Percentiles rank a stretch among this genome's conserved stretches.
Evolutionary conservation across 768 basidiomycete species (phyloP).

Genomic region (Strobilomyces confusus): DNA sequence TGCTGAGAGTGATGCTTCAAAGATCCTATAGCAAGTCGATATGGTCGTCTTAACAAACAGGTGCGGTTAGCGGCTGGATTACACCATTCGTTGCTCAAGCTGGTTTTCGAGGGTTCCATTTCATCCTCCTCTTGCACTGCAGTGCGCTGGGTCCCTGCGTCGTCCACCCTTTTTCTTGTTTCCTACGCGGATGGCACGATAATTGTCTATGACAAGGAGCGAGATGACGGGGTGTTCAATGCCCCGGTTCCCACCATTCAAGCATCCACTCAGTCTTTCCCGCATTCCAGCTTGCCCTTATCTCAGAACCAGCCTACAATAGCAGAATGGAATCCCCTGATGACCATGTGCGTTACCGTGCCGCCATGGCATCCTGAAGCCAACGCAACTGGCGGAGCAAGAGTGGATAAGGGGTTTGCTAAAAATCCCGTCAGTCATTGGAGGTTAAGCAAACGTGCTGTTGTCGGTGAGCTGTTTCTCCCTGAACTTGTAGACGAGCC

Average conservation of each 20-base stretch:
- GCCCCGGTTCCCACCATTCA: constrained; percentile 48
- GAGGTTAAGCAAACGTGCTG: constrained; percentile 66
- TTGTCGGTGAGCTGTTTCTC: constrained; percentile 56
- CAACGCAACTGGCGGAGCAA: constrained; percentile 28
- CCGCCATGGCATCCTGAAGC: constrained; percentile 81
- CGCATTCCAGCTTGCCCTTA: constrained; percentile 24
- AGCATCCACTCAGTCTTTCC: constrained; percentile 27
- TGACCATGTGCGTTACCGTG: constrained; percentile 74
- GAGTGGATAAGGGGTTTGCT: constrained; percentile 59
- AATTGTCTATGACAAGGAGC: constrained; percentile 86
- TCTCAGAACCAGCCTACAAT: constrained; percentile 26
- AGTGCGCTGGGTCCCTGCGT: constrained; percentile 85
- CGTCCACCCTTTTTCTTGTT: constrained; percentile 76
- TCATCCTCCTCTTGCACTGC: constrained; percentile 80
- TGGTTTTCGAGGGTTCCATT: constrained; percentile 58
- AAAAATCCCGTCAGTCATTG: constrained; percentile 93
- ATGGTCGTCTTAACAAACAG: constrained; percentile 86
- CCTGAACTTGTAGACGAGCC: background rate
- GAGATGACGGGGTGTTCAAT: constrained; percentile 77
- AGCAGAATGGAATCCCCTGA: constrained; percentile 71
- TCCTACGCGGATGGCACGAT: constrained; percentile 89
- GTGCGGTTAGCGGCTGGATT: constrained; percentile 32
- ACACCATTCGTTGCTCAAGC: constrained; percentile 9
- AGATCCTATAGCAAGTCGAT: constrained; percentile 81
- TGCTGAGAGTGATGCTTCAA: constrained; percentile 5